Percentiles rank a stretch among this genome's conserved stretches.
Conservation (phyloP, 805 yeast genomes). For the Komagataella kurtzmanii region DNA sequence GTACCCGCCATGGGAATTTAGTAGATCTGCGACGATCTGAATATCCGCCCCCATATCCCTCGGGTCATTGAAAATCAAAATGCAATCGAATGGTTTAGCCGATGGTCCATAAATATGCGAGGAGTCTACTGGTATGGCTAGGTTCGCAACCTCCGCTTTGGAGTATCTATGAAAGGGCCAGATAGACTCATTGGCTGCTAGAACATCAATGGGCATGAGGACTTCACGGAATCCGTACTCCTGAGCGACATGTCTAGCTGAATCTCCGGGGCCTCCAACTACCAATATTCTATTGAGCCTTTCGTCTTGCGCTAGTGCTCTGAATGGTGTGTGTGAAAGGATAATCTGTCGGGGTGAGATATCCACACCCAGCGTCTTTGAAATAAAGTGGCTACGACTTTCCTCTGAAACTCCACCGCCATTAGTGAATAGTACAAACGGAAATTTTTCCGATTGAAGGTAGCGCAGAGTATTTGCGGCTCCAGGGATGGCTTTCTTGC, state of each 20-base stretch:
- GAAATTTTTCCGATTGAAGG: constrained; percentile 41
- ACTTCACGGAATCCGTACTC: constrained; percentile 71
- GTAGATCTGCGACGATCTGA: constrained; percentile 62
- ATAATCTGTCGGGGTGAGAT: constrained; percentile 55
- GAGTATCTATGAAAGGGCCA: constrained; percentile 59
- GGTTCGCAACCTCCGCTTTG: constrained; percentile 27
- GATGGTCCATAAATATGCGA: constrained; percentile 13
- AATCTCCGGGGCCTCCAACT: constrained; percentile 70
- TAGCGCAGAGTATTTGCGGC: constrained; percentile 40
- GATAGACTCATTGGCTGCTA: constrained; percentile 39
- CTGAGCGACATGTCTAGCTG: constrained; percentile 59
- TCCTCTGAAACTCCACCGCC: constrained; percentile 76
- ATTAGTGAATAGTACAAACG: constrained; percentile 77
- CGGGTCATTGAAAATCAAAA: constrained; percentile 80
- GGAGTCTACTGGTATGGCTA: constrained; percentile 20
- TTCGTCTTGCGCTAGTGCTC: constrained; percentile 33
- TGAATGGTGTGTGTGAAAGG: constrained; percentile 83
- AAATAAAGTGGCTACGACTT: constrained; percentile 41
- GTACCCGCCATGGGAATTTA: constrained; percentile 48
- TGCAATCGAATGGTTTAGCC: constrained; percentile 47
- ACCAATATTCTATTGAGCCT: constrained; percentile 53
- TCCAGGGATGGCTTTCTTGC: constrained; percentile 48
- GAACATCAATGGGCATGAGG: constrained; percentile 58
- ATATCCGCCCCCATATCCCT: constrained; percentile 78
- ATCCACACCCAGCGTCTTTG: constrained; percentile 24